Evolutionary conservation across 116 monocot genomes (phyloP).

Genomic region (Papilionanthe hybrid): DNA sequence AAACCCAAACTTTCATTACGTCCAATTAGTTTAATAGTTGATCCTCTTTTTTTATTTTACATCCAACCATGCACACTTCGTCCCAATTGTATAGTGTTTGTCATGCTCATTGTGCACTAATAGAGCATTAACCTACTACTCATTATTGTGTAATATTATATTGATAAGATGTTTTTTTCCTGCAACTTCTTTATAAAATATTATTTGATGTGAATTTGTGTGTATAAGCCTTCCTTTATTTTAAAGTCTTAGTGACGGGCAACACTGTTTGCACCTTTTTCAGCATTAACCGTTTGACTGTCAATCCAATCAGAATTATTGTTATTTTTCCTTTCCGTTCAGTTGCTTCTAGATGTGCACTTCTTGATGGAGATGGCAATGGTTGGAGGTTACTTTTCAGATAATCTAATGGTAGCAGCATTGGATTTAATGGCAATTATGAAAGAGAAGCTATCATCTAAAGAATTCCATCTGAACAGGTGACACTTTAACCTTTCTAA

Average conservation of each 20-base stretch:
- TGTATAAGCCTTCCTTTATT: neutral
- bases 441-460: neutral
- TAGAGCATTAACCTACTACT: too few species aligned
- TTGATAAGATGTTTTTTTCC: neutral
- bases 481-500: slow-evolving; percentile 3
- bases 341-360: slow-evolving; percentile 10
- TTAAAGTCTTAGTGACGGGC: neutral
- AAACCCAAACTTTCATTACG: neutral
- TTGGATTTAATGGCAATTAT: slow-evolving; percentile 6
- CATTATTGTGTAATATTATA: neutral
- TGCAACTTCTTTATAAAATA: neutral
- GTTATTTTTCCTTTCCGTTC: neutral
- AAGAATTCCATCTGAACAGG: neutral
- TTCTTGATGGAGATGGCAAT: slow-evolving; percentile 10
- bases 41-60: neutral
- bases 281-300: neutral
- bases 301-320: neutral
- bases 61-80: neutral
- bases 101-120: too few species aligned
- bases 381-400: neutral
- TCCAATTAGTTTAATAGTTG: neutral
- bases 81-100: too few species aligned
- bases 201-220: neutral
- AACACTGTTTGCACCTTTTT: neutral
- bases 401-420: slow-evolving; percentile 4